A percentile compares a stretch with the other conserved stretches of the same genome.
phyloP scores from a whole-genome alignment of 2,329 filamentous ascomycete species.

The Xylariaceae sp. region DNA sequence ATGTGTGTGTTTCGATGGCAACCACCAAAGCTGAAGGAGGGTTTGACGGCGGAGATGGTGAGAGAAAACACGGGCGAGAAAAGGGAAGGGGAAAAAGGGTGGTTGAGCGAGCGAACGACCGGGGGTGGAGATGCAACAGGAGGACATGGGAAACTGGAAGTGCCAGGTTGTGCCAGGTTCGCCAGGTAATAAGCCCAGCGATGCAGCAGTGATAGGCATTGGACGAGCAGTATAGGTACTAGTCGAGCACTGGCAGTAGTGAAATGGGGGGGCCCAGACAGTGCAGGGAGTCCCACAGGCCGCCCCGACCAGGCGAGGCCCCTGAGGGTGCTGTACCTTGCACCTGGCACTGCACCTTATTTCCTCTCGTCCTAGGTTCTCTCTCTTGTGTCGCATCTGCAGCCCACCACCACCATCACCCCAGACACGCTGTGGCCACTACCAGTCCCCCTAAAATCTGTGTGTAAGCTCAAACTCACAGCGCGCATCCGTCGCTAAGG shows the following conservation, averaged over 20 bases:
- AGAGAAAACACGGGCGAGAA: conserved; percentile 25
- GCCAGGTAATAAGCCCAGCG: conserved; percentile 2
- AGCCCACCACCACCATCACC: too few relatives aligned
- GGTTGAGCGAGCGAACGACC: conserved; percentile 31
- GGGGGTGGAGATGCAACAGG: conserved; percentile 23
- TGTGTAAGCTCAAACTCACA: too few relatives aligned
- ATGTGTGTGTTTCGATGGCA: conserved; percentile 11
- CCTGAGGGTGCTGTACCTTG: background rate
- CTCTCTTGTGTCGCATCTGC: too few relatives aligned
- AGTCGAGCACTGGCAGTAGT: conserved; percentile 5
- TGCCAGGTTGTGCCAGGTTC: conserved; percentile 12
- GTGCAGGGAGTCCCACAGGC: background rate
- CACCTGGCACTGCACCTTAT: too few relatives aligned
- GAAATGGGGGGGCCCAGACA: conserved; percentile 7
- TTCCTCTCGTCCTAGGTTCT: too few relatives aligned
- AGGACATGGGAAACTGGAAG: conserved; percentile 16
- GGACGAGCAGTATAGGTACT: conserved; percentile 9
- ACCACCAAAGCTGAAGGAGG: conserved; percentile 9
- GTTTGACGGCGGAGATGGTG: conserved; percentile 18
- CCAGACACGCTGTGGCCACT: too few relatives aligned
- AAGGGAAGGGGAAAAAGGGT: conserved; percentile 32
- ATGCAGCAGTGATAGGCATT: too few relatives aligned
- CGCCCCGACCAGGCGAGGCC: background rate
- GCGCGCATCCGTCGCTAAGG: too few relatives aligned
- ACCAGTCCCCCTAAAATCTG: too few relatives aligned